Conservation (phyloP, 2,329 filamentous ascomycete species). For the Diaporthe helianthi region DNA sequence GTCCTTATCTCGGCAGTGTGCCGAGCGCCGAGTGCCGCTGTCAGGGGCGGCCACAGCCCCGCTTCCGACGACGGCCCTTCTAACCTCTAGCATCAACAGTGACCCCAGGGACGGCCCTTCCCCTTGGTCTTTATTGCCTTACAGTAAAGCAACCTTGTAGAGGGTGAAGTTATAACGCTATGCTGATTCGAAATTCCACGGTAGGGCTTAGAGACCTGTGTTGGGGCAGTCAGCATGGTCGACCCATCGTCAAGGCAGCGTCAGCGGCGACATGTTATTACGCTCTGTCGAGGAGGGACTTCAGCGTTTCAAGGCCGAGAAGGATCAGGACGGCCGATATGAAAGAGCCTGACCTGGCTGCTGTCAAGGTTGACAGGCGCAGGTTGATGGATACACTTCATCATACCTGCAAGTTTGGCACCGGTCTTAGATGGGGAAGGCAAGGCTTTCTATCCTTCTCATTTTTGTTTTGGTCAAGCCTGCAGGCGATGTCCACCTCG, state of each 20-base stretch:
- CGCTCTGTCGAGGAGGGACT: slow-evolving; percentile 8
- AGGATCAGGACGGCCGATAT: slow-evolving; percentile 28
- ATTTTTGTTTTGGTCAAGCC: neutral
- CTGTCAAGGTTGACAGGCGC: slow-evolving; percentile 62
- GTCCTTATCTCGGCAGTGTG: neutral
- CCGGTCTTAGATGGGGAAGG: slow-evolving; percentile 72
- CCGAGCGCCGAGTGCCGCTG: neutral
- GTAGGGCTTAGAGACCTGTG: neutral
- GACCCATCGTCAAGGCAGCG: no score
- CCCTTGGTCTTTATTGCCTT: neutral
- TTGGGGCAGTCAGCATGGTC: neutral
- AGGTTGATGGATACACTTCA: slow-evolving; percentile 71
- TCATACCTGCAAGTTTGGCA: slow-evolving; percentile 71
- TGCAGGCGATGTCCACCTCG: accelerated
- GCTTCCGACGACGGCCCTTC: neutral
- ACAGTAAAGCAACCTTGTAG: no score
- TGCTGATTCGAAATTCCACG: neutral
- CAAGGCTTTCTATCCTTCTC: slow-evolving; percentile 48
- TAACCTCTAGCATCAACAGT: neutral
- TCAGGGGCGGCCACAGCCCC: neutral
- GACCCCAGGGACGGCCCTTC: no score
- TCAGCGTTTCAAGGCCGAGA: slow-evolving; percentile 11
- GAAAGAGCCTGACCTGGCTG: slow-evolving; percentile 27
- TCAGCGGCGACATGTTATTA: neutral
- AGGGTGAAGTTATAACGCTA: neutral